Base-by-base conservation (phyloP, 2,329 filamentous ascomycete species). In the Xylariaceae sp. region DNA sequence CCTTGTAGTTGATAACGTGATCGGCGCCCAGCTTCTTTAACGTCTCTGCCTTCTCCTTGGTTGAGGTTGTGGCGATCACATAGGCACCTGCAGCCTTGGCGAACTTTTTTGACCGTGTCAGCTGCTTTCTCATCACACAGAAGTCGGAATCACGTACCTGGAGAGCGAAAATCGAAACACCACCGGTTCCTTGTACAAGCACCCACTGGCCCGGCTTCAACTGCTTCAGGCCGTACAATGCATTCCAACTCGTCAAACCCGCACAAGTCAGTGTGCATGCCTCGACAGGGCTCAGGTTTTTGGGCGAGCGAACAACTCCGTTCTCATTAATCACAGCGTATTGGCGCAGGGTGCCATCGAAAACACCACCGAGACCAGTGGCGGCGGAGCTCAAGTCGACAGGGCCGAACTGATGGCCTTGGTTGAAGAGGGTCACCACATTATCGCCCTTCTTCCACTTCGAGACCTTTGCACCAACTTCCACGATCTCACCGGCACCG, bases 151-250 rank as follows among this genome's bases (percentile, higher is more conserved):
- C 11, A 11, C 22, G 6, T 26, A 26, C 59, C 54, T 64, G 82
- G n/a, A 85, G 60, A 3, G 74, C 82, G 44, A 84, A 84, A 45
- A 85, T 71, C 47, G 73, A 78, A 7, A 87, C 83, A 43, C 83
- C 83, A 16, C 83, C 83, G 0, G 81, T 86, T n/a, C 83, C 83
- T 61, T 86, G 80, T 1, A 81, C 81, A 26, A 87, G 69, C 3
- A 87, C 80, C 52, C 61, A 70, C 46, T 76, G 63, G 3, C 79
- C 80, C 0, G 77, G 72, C 53, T 69, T 67, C 43, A 83, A 48
- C 18, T 67, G 64, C 50, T 62, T 62, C 22, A 80, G 53, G 2
- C 81, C 81, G 51, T 77, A 83, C 11, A 85, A 66, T 2, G 77
- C 76, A 55, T 84, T 84, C 81, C 81, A 85, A 19, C 74, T 76